Evolutionary conservation across 2,329 filamentous ascomycete species (phyloP).

Genomic region (Neofusicoccum laricinum): DNA sequence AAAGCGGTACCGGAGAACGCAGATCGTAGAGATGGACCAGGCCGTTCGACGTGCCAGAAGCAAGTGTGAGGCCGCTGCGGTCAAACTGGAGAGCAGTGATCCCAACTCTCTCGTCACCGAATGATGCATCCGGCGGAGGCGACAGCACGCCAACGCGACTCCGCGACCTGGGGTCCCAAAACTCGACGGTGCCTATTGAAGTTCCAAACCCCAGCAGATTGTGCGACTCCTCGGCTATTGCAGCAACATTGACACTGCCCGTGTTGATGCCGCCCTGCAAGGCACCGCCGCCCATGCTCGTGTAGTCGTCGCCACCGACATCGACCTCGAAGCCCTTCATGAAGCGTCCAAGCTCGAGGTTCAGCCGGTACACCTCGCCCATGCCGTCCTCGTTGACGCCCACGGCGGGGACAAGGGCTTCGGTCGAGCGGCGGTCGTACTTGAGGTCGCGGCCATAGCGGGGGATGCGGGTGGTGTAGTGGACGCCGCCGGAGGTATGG

Average conservation of each 20-base stretch:
- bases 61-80: constrained; percentile 77
- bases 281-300: constrained; percentile 63
- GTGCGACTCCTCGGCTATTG: constrained; percentile 84
- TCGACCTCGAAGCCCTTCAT: constrained; percentile 93
- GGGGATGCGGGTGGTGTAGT: constrained; percentile 85
- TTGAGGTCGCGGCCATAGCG: constrained; percentile 87
- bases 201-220: constrained; percentile 92
- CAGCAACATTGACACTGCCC: constrained; percentile 81
- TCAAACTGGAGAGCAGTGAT: constrained; percentile 88
- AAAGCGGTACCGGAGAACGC: constrained; percentile 76
- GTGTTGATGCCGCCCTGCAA: constrained; percentile 84
- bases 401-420: constrained; percentile 82
- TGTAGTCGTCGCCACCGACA: constrained; percentile 77
- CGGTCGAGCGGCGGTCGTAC: constrained; percentile 78
- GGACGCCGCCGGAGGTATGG: constrained; percentile 82
- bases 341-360: constrained; percentile 86
- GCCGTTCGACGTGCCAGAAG: constrained; percentile 82
- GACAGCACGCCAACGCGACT: constrained; percentile 75
- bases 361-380: constrained; percentile 90
- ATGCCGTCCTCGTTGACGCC: constrained; percentile 81
- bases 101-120: constrained; percentile 50
- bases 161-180: constrained; percentile 88
- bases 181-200: constrained; percentile 90
- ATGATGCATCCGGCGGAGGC: constrained; percentile 39
- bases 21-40: constrained; percentile 90